phyloP scores from a whole-genome alignment of 305 asterid genomes.

The Galium porrigens region DNA sequence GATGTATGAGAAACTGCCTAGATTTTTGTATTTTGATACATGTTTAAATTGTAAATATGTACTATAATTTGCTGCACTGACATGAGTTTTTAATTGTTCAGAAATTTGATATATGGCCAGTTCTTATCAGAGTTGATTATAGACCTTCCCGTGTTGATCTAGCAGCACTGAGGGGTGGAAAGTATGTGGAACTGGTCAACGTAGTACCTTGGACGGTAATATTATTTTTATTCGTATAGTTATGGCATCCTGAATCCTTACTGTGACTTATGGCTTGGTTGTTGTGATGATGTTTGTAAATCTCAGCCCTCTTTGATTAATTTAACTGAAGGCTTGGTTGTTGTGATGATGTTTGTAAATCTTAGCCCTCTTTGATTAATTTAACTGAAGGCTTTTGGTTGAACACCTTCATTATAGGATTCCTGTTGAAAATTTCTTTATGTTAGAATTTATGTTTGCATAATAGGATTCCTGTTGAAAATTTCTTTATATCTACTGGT shows the following conservation, averaged over 20 bases:
- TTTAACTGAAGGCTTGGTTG: neutral
- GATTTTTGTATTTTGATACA: neutral
- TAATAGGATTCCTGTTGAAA: neutral
- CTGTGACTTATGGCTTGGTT: neutral
- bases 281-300: neutral
- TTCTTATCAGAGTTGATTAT: slow-evolving; percentile 81
- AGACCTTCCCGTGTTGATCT: slow-evolving; percentile 81
- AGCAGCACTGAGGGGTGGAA: slow-evolving; percentile 83
- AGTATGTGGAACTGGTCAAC: slow-evolving; percentile 92
- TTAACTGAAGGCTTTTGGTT: neutral
- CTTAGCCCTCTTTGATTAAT: neutral
- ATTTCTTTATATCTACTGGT: neutral
- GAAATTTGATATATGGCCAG: slow-evolving; percentile 81
- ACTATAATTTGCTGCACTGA: neutral
- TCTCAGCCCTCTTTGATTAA: neutral
- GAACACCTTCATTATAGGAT: neutral
- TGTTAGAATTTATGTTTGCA: neutral
- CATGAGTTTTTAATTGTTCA: slow-evolving; percentile 24
- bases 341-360: too few relatives aligned
- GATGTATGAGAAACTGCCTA: neutral
- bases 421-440: neutral
- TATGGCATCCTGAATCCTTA: neutral
- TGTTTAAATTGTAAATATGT: neutral
- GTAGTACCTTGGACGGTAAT: slow-evolving; percentile 96
- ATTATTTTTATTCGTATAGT: slow-evolving; percentile 5